Evolutionary conservation across 2,329 filamentous ascomycete genomes (phyloP).

Genomic region (Tolypocladium ophioglossoides): DNA sequence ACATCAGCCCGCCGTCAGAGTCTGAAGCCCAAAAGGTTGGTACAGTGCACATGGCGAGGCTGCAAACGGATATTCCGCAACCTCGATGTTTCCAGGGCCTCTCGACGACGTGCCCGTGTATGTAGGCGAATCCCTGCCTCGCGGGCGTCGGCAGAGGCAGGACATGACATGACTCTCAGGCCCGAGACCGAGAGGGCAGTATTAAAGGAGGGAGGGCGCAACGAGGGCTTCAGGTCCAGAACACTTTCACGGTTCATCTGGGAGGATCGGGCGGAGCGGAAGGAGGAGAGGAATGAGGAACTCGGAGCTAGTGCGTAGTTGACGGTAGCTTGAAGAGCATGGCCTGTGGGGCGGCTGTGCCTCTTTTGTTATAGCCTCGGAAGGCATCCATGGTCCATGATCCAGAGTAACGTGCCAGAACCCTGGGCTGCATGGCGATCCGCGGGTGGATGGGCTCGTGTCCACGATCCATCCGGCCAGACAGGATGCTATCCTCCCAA

Average conservation of each 20-base stretch:
- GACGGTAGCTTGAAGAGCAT: neutral
- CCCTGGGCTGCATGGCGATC: no score
- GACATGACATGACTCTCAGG: neutral
- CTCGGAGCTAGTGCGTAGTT: no score
- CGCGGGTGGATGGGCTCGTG: no score
- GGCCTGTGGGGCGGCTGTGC: neutral
- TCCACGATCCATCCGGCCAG: no score
- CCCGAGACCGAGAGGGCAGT: neutral
- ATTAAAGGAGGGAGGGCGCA: neutral
- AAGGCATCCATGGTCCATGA: no score
- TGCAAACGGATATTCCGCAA: no score
- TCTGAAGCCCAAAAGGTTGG: no score
- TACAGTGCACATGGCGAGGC: no score
- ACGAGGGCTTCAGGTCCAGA: neutral
- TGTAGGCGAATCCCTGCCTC: neutral
- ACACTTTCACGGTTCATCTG: neutral
- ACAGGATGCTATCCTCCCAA: neutral
- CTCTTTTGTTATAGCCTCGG: neutral
- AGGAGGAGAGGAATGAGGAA: neutral
- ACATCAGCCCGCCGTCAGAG: no score
- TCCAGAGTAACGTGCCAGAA: no score
- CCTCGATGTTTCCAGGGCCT: no score
- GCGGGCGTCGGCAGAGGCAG: neutral
- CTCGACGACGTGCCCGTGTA: no score
- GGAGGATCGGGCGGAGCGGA: neutral